Percentiles rank a stretch among this genome's conserved stretches.
Conservation (phyloP, 2,329 filamentous ascomycete species). For the Orbilia ellipsospora region DNA sequence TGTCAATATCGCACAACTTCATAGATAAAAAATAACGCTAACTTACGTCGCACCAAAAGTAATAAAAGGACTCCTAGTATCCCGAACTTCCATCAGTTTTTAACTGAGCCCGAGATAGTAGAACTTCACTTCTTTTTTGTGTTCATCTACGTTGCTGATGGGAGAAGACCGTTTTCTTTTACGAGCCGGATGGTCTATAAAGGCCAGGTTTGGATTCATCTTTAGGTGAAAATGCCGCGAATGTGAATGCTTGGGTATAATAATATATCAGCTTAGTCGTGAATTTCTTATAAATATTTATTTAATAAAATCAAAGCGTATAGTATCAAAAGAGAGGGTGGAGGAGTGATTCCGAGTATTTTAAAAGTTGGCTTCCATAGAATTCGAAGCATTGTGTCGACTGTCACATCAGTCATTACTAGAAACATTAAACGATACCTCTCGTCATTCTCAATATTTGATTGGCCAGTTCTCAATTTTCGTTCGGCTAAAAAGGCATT, state of each 20-base stretch:
- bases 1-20: neutral
- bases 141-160: conserved; percentile 6
- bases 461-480: conserved; percentile 40
- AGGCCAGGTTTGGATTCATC: neutral
- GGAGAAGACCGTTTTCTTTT: conserved; percentile 34
- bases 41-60: conserved; percentile 40
- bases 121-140: conserved; percentile 43
- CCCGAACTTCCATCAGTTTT: conserved; percentile 12
- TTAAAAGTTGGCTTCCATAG: too few species aligned
- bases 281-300: too few species aligned
- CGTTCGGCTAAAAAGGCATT: conserved; percentile 39
- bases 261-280: too few species aligned
- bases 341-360: neutral
- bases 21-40: neutral
- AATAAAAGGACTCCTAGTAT: conserved; percentile 31
- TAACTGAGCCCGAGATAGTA: conserved; percentile 27
- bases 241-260: too few species aligned
- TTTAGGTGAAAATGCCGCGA: neutral
- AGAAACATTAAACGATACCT: too few species aligned
- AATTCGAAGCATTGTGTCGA: too few species aligned
- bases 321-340: too few species aligned
- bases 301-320: too few species aligned
- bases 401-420: too few species aligned
- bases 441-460: neutral
- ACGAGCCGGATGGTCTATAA: neutral